Percentiles rank a stretch among this genome's conserved stretches.
phyloP scores from a whole-genome alignment of 2,329 filamentous ascomycete species.

The Cladophialophora exuberans region DNA sequence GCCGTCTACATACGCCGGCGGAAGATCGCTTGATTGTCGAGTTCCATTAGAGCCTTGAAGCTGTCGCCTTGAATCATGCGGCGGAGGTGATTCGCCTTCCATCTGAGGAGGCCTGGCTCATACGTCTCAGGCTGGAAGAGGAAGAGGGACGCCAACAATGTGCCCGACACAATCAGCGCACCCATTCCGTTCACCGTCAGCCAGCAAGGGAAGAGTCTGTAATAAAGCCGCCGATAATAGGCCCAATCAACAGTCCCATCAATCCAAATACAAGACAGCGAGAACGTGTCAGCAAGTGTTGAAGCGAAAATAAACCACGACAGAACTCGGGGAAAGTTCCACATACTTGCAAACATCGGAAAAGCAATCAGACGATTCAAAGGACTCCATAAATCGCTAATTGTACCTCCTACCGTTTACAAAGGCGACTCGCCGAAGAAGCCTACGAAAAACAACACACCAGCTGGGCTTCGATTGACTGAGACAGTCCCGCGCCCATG shows the following conservation, averaged over 20 bases:
- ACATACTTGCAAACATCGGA: constrained; percentile 3
- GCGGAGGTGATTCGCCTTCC: constrained; percentile 9
- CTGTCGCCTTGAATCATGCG: not conserved
- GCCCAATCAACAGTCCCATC: not conserved
- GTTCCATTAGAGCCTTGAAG: constrained; percentile 38
- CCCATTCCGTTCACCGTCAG: constrained; percentile 9
- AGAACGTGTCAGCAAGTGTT: too few relatives aligned
- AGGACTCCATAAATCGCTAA: constrained; percentile 1
- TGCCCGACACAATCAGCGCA: constrained; percentile 4
- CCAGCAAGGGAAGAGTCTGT: not conserved
- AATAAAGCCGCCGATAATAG: constrained; percentile 33
- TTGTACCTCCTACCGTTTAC: constrained; percentile 37
- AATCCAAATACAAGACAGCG: not conserved
- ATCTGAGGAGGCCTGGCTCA: constrained; percentile 7
- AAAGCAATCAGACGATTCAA: constrained; percentile 1
- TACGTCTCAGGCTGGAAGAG: constrained; percentile 15
- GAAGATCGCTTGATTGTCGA: not conserved
- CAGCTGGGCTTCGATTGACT: constrained; percentile 51
- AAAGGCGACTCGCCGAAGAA: not conserved
- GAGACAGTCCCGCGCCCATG: constrained; percentile 50
- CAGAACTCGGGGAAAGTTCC: not conserved
- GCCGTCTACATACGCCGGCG: not conserved
- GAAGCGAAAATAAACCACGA: constrained; percentile 45
- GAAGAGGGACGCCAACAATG: not conserved
- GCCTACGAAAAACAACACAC: constrained; percentile 38